Base-by-base conservation (phyloP, 148 eudicot species). In the Nepenthes mirabilis region DNA sequence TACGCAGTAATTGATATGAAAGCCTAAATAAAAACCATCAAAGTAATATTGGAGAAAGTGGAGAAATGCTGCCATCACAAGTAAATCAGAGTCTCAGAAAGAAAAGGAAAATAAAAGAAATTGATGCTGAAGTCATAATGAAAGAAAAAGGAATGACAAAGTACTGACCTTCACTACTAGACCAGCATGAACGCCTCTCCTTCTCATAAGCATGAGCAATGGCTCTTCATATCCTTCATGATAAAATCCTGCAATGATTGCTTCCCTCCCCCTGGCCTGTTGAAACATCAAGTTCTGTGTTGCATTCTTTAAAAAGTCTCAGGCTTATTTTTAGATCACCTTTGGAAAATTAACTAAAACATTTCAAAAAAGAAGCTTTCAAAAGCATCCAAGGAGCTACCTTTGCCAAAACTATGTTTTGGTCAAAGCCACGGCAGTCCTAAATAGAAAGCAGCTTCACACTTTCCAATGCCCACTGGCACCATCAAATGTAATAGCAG, bases 181-280 rank as follows among this genome's bases (percentile, higher is more conserved):
- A 66, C 95, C 98, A 61, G 95, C 79, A 65, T 86, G 84, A 62
- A 88, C 86, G 48, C 95, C 94, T 80, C 98, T 82, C 80, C 96
- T 81, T 68, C 90, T 85, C 96, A 91, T 91, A 59, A 91, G 95
- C 98, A 91, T 91, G 57, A 91, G 52, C 64, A 91, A 82, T 32
- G 98, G 87, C 59, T 91, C 98, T 77, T 91, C 98, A 71, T 83
- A 91, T 68, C 96, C 98, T 88, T 72, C 91, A 63, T 91, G 98
- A 80, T 91, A 88, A 77, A 91, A 91, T 68, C 98, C 98, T 56
- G 98, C 85, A 67, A 91, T 81, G 67, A 88, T 80, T 12, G 96
- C 76, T 77, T 91, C 98, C 75, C 79, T 83, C 37, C 98, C 98
- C 56, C 74, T 78, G 53, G 91, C 88, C 98, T 91, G 77, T 49